Evolutionary conservation across 495 filamentous ascomycete genomes (phyloP), one percentile per base, ranked within the genome.

Genomic region (Aspergillus carlsbadensis): DNA sequence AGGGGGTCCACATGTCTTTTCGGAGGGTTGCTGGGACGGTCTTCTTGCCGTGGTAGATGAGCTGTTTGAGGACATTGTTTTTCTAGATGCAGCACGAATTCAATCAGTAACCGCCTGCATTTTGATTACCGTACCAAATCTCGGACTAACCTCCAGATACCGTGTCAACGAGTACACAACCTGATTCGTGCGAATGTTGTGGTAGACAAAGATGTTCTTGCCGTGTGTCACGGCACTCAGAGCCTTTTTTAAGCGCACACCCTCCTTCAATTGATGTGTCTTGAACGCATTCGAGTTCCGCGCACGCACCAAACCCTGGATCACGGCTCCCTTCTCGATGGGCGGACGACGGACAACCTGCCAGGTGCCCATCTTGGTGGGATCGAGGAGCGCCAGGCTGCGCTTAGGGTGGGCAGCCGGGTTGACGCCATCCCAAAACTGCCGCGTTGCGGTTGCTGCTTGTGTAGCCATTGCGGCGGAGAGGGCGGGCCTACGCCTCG

Each of bases 31-130:
- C 68, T 5, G 92, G 92, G 33, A 87, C 79, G 58, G 89, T 87
- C 65, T 98, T 94, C 74, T 96, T 96, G 77, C 92, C 94, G 47
- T 91, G 86, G 79, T 84, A 96, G 60, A 90, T 78, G 57, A 96
- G 73, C 72, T 98, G 94, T 45, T 78, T 75, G 52, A 95, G 71
- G 54, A 84, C 75, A 55, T 75, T 80, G 70, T 82, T 83, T 74
- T 87, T 80, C 88, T 90, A 58, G 5, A 29, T 10, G 26, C 34
- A 36, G 3, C 24, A 26, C 44, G 14, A 52, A 22, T 15, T 10
- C 14, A 31, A 14, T 57, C 14, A 53, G 61, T 54, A 26, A 13
- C 2, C 13, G 3, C 8, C n/a, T 33, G 41, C 40, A 33, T n/a
- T n/a, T n/a, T n/a, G n/a, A n/a, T n/a, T n/a, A n/a, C n/a, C n/a